phyloP scores from a whole-genome alignment of 2,329 filamentous ascomycete genomes.

The Ophiocordyceps sinensis region DNA sequence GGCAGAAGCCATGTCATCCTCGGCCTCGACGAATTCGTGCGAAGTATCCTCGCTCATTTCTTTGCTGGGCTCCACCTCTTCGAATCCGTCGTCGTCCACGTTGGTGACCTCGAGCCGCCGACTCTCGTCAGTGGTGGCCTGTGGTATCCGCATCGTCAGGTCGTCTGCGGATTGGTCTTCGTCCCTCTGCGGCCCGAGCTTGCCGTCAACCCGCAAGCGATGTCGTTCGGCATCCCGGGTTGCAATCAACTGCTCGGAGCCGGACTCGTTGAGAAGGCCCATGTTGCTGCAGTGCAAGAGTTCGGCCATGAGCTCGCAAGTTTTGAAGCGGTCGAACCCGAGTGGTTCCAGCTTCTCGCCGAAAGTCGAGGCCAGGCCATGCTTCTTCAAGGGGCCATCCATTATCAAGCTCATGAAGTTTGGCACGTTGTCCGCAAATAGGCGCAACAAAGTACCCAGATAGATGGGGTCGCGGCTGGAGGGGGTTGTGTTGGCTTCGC shows the following conservation, averaged over 20 bases:
- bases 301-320: slow-evolving; percentile 96
- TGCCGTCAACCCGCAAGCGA: slow-evolving; percentile 61
- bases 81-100: slow-evolving; percentile 78
- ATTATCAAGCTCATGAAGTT: slow-evolving; percentile 88
- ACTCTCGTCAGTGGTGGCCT: slow-evolving; percentile 40
- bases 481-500: slow-evolving; percentile 63
- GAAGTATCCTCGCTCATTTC: slow-evolving; percentile 62
- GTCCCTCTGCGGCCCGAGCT: slow-evolving; percentile 34
- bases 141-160: slow-evolving; percentile 42
- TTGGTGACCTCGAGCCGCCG: slow-evolving; percentile 68
- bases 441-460: slow-evolving; percentile 71
- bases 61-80: slow-evolving; percentile 62
- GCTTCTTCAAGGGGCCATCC: slow-evolving; percentile 58
- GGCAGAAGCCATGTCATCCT: slow-evolving; percentile 30
- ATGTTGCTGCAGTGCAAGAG: slow-evolving; percentile 97
- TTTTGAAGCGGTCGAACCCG: slow-evolving; percentile 97
- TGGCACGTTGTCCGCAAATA: slow-evolving; percentile 83
- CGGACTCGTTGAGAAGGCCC: slow-evolving; percentile 83
- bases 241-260: slow-evolving; percentile 75
- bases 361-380: slow-evolving; percentile 73
- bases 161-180: slow-evolving; percentile 37
- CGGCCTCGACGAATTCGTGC: slow-evolving; percentile 50
- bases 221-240: slow-evolving; percentile 71
- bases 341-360: slow-evolving; percentile 83
- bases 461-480: slow-evolving; percentile 90